These are phyloP conservation scores for Leucogyrophana mollusca DNA, from an alignment of 768 basidiomycete species.

Conservation along the genomic window DNA sequence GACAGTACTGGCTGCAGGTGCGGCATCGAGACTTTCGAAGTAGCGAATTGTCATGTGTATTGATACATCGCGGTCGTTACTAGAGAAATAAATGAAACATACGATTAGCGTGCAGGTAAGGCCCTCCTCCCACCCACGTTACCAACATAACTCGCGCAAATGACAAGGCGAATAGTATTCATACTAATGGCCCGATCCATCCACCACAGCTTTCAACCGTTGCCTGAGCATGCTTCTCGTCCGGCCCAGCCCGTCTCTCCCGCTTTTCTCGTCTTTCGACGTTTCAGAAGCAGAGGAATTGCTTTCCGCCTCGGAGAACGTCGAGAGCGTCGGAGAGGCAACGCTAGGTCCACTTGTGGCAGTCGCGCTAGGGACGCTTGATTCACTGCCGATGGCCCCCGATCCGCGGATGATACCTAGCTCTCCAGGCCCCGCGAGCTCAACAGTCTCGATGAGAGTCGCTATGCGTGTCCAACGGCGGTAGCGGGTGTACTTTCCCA, in stretches of 20 bases:
- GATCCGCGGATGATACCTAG: conserved; percentile 23
- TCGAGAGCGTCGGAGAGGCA: conserved; percentile 27
- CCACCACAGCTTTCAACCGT: conserved; percentile 28
- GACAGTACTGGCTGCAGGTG: no score
- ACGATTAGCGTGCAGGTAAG: no score
- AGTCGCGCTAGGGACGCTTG: conserved; percentile 24
- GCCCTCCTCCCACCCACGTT: no score
- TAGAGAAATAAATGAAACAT: no score
- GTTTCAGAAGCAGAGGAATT: conserved; percentile 23
- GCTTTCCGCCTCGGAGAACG: conserved; percentile 28
- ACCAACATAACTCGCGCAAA: no score
- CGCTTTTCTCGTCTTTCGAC: conserved; percentile 12
- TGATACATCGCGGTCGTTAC: no score
- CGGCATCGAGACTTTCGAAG: no score
- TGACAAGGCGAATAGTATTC: no score
- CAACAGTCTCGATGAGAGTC: conserved; percentile 68
- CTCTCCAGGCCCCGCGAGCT: conserved; percentile 43
- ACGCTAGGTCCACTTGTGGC: conserved; percentile 6
- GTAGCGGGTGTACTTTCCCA: conserved; percentile 91
- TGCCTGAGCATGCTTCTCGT: conserved; percentile 23
- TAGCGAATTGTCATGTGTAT: no score
- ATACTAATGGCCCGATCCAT: conserved; percentile 21
- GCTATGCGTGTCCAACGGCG: conserved; percentile 87
- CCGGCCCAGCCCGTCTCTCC: conserved; percentile 1
- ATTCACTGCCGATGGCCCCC: conserved; percentile 10